Evolutionary conservation across 345 rosid species (phyloP).

Genomic region (Pugionium dolabratum): DNA sequence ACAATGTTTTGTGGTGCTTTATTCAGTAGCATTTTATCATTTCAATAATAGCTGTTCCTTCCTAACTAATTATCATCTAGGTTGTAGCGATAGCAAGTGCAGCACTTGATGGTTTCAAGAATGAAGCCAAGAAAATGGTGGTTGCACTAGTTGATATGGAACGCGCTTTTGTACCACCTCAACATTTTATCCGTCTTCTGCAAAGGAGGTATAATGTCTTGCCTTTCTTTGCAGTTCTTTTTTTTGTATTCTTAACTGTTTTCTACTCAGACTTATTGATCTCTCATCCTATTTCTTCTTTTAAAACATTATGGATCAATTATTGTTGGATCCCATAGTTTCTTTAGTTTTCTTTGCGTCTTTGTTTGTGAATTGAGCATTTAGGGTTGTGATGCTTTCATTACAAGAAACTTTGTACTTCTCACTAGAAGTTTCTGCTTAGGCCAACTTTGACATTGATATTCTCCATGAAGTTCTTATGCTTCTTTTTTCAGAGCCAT

Average conservation of each 20-base stretch:
- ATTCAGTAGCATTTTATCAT: slow-evolving; percentile 5
- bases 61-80: slow-evolving; percentile 37
- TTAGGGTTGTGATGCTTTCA: slow-evolving; percentile 1
- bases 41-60: background rate
- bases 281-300: background rate
- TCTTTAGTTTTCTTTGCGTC: background rate
- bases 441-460: background rate
- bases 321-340: background rate
- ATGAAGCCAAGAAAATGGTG: slow-evolving; percentile 78
- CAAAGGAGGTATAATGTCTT: slow-evolving; percentile 61
- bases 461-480: background rate
- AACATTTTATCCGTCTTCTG: slow-evolving; percentile 78
- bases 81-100: slow-evolving; percentile 74
- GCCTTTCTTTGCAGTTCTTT: background rate
- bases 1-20: slow-evolving; percentile 11
- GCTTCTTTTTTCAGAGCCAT: slow-evolving; percentile 9
- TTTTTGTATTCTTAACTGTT: slow-evolving; percentile 11
- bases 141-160: slow-evolving; percentile 85
- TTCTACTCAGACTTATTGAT: slow-evolving; percentile 3
- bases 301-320: background rate
- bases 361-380: slow-evolving; percentile 15
- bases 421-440: background rate
- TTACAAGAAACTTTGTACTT: background rate
- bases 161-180: slow-evolving; percentile 84
- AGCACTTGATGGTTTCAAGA: slow-evolving; percentile 75